Percentiles rank a stretch among this genome's conserved stretches.
phyloP scores from a whole-genome alignment of 441 rosid genomes.

The Mallotus repandus region DNA sequence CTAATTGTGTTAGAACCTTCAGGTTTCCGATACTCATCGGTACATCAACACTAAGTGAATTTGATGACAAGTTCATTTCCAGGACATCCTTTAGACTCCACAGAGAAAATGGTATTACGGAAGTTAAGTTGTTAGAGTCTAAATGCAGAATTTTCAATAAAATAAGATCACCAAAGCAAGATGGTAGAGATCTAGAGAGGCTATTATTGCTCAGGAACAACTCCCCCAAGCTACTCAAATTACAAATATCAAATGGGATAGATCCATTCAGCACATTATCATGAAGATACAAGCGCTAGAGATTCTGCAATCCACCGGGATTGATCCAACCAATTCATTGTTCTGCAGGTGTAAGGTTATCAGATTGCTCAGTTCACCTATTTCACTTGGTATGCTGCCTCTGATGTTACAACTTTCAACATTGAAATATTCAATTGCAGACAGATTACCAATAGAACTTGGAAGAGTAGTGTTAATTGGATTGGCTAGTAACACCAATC shows the following conservation, averaged over 20 bases:
- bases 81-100: slow-evolving; percentile 24
- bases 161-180: slow-evolving; percentile 15
- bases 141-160: not conserved
- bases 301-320: slow-evolving; percentile 12
- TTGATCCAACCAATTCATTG: slow-evolving; percentile 18
- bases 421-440: not conserved
- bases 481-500: not conserved
- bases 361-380: slow-evolving; percentile 16
- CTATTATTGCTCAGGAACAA: not conserved
- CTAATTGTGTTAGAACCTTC: slow-evolving; percentile 4
- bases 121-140: slow-evolving; percentile 7
- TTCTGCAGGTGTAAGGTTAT: not conserved
- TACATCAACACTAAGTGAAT: slow-evolving; percentile 3
- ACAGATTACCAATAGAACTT: slow-evolving; percentile 14
- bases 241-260: slow-evolving; percentile 14
- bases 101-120: slow-evolving; percentile 16
- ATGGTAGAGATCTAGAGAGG: slow-evolving; percentile 9
- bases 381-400: slow-evolving; percentile 21
- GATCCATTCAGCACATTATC: slow-evolving; percentile 4
- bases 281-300: slow-evolving; percentile 4
- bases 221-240: not conserved
- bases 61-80: slow-evolving; percentile 10
- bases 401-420: not conserved
- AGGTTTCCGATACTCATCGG: not conserved
- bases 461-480: slow-evolving; percentile 16